These are phyloP conservation scores for Leccinum huronense DNA, from an alignment of 1,284 basidiomycete species.

Conservation along the genomic window DNA sequence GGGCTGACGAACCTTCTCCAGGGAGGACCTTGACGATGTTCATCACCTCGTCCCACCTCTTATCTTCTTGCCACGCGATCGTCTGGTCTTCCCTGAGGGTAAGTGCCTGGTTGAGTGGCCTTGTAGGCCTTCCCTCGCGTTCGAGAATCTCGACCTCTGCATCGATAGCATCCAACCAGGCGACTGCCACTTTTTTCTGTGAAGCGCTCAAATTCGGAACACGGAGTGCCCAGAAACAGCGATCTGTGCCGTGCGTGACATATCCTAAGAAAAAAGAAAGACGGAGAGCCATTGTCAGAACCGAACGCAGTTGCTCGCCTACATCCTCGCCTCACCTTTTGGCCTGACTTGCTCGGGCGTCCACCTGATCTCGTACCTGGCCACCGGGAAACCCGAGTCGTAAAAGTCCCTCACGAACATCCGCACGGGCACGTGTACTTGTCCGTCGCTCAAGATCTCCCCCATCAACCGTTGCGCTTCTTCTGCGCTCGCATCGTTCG, in stretches of 20 bases:
- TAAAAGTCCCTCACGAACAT: slow-evolving; percentile 61
- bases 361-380: slow-evolving; percentile 71
- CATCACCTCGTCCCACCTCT: slow-evolving; percentile 44
- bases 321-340: slow-evolving; percentile 42
- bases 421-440: slow-evolving; percentile 69
- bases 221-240: slow-evolving; percentile 47
- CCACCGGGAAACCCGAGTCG: slow-evolving; percentile 53
- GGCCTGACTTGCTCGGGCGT: slow-evolving; percentile 56
- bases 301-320: background rate
- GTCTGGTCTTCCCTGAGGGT: slow-evolving; percentile 48
- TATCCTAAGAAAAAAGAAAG: slow-evolving; percentile 47
- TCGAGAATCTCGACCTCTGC: slow-evolving; percentile 44
- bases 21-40: slow-evolving; percentile 30
- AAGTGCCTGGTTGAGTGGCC: slow-evolving; percentile 43
- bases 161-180: slow-evolving; percentile 42
- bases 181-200: slow-evolving; percentile 26
- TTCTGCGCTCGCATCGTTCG: slow-evolving; percentile 39
- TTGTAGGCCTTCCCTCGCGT: slow-evolving; percentile 37
- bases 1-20: slow-evolving; percentile 23
- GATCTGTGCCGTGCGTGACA: slow-evolving; percentile 59
- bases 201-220: slow-evolving; percentile 23
- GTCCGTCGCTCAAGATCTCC: slow-evolving; percentile 60
- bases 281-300: background rate
- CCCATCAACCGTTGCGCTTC: slow-evolving; percentile 47
- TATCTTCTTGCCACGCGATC: slow-evolving; percentile 57